Conservation (phyloP, 202 grass and related monocot species). For the Bolboschoenoplectus hybrid region DNA sequence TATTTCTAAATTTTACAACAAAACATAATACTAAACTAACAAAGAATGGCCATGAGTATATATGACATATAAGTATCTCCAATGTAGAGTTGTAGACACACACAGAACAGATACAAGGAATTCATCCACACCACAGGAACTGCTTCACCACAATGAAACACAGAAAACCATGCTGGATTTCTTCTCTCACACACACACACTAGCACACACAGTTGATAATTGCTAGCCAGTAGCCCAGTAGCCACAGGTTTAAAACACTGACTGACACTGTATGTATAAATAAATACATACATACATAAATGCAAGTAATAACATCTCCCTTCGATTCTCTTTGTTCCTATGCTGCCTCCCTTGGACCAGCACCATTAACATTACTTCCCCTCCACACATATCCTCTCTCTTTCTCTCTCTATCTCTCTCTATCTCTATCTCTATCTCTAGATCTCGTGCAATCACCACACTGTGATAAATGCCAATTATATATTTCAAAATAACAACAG, state of each 20-base stretch:
- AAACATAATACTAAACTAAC: too few species aligned
- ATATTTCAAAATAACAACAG: neutral
- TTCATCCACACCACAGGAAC: neutral
- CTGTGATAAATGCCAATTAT: constrained; percentile 22
- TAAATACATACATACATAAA: neutral
- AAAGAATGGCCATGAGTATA: too few species aligned
- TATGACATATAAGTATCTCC: too few species aligned
- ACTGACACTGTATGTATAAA: neutral
- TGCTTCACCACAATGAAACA: neutral
- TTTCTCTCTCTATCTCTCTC: neutral
- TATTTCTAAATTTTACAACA: too few species aligned
- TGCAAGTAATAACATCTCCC: constrained; percentile 39
- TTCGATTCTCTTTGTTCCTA: constrained; percentile 73
- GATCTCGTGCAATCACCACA: constrained; percentile 31
- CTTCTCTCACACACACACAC: neutral
- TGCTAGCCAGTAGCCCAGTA: constrained; percentile 4
- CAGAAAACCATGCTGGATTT: neutral
- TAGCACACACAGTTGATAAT: constrained; percentile 7
- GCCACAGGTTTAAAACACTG: constrained; percentile 8
- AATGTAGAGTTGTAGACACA: too few species aligned
- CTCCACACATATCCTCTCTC: neutral
- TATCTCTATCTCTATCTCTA: neutral
- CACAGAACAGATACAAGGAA: too few species aligned
- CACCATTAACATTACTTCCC: constrained; percentile 32
- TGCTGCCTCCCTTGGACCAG: constrained; percentile 64